phyloP scores from a whole-genome alignment of 1,284 basidiomycete genomes.

The Moesziomyces sp. region DNA sequence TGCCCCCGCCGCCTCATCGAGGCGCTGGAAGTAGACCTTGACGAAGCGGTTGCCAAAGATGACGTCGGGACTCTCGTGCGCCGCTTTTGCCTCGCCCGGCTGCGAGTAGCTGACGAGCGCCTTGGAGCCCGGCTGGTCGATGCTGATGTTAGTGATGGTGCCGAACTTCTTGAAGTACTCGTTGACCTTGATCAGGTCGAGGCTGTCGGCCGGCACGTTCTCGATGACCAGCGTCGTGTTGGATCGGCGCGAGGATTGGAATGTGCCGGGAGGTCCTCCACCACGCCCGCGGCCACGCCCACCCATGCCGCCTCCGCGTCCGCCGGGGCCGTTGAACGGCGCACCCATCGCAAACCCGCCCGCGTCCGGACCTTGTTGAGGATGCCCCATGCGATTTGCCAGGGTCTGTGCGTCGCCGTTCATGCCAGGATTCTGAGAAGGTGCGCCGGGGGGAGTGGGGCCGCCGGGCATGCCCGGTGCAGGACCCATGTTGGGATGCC shows the following conservation, averaged over 20 bases:
- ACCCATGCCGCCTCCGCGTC: conserved; percentile 68
- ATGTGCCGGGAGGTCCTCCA: conserved; percentile 72
- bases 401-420: conserved; percentile 39
- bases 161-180: conserved; percentile 93
- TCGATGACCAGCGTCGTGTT: conserved; percentile 90
- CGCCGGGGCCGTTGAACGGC: conserved; percentile 21
- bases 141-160: conserved; percentile 89
- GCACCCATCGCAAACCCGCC: conserved; percentile 6
- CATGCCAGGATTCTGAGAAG: conserved; percentile 1
- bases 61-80: conserved; percentile 91
- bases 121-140: conserved; percentile 79
- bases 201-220: conserved; percentile 86
- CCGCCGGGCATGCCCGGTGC: conserved; percentile 25
- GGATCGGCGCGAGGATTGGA: conserved; percentile 63
- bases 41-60: conserved; percentile 94
- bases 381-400: conserved; percentile 34
- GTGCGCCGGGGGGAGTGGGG: conserved; percentile 14
- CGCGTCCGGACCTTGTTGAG: conserved; percentile 14
- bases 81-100: conserved; percentile 85
- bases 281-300: conserved; percentile 69
- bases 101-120: conserved; percentile 87
- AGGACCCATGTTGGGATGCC: conserved; percentile 39
- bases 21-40: conserved; percentile 72
- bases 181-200: conserved; percentile 81
- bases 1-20: conserved; percentile 73